A percentile compares a stretch with the other conserved stretches of the same genome.
These are phyloP conservation scores for Pisolithus marmoratus DNA, from an alignment of 768 basidiomycete species.

Conservation along the genomic window DNA sequence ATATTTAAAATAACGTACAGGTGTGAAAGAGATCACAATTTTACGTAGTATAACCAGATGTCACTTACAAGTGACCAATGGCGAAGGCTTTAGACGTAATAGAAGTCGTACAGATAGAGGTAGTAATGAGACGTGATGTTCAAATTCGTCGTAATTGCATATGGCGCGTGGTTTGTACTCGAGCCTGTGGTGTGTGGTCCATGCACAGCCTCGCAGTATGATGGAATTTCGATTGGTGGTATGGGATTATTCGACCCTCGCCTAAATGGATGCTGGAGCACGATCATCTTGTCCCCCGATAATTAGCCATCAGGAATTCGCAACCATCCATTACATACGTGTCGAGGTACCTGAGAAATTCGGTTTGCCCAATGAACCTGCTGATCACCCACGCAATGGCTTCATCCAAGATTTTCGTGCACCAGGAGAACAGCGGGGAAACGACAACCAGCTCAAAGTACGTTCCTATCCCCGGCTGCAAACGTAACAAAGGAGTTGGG, in stretches of 20 bases:
- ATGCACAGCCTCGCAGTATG: conserved; percentile 56
- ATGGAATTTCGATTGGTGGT: conserved; percentile 64
- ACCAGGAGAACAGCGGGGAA: conserved; percentile 51
- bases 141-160: conserved; percentile 42
- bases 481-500: background rate
- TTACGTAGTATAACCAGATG: no score
- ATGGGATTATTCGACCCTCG: conserved; percentile 45
- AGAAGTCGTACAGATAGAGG: no score
- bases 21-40: no score
- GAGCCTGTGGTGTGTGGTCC: conserved; percentile 34
- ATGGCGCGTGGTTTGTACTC: conserved; percentile 56
- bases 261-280: conserved; percentile 41
- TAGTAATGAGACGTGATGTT: no score
- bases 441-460: conserved; percentile 63
- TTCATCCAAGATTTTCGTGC: conserved; percentile 56
- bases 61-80: no score
- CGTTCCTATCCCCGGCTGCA: conserved; percentile 42
- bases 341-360: conserved; percentile 52
- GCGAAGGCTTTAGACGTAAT: no score
- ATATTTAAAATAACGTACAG: no score
- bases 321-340: conserved; percentile 73
- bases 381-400: conserved; percentile 59
- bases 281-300: conserved; percentile 59
- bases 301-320: conserved; percentile 74
- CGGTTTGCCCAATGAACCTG: background rate